Percentiles rank a stretch among this genome's conserved stretches.
Evolutionary conservation across 345 rosid species (phyloP).

Genomic region (Combretum micranthum): DNA sequence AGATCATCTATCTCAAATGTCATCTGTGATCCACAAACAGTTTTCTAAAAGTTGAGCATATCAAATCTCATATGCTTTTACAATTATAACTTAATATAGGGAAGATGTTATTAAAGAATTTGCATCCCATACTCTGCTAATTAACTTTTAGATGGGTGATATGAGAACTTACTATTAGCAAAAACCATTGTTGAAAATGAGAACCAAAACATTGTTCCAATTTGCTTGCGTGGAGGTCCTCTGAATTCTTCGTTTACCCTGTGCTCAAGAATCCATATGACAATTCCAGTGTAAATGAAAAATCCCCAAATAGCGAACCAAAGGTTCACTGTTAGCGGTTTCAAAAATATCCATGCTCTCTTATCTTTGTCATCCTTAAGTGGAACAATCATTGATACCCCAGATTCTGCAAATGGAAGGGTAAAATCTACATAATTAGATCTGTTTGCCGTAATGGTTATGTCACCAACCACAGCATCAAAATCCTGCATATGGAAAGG

Average conservation of each 20-base stretch:
- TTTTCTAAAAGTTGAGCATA: too few species aligned
- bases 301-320: conserved; percentile 24
- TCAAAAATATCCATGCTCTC: conserved; percentile 32
- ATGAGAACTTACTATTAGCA: conserved; percentile 24
- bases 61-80: too few species aligned
- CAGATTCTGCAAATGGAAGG: conserved; percentile 27
- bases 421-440: conserved; percentile 27
- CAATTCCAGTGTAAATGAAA: conserved; percentile 22
- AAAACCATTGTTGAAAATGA: conserved; percentile 30
- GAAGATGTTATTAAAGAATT: too few species aligned
- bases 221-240: conserved; percentile 15
- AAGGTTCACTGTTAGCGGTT: conserved; percentile 27
- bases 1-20: too few species aligned
- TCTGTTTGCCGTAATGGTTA: conserved; percentile 16
- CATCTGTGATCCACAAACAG: too few species aligned
- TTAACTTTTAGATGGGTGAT: background rate
- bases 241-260: conserved; percentile 17
- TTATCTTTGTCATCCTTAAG: background rate
- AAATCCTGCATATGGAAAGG: background rate
- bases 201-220: conserved; percentile 23
- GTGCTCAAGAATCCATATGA: conserved; percentile 30
- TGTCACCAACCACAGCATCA: conserved; percentile 25
- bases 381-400: conserved; percentile 30
- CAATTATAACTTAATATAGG: too few species aligned
- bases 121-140: too few species aligned